Base-by-base conservation (phyloP, 805 yeast genomes). In the Wickerhamomyces strasburgensis region DNA sequence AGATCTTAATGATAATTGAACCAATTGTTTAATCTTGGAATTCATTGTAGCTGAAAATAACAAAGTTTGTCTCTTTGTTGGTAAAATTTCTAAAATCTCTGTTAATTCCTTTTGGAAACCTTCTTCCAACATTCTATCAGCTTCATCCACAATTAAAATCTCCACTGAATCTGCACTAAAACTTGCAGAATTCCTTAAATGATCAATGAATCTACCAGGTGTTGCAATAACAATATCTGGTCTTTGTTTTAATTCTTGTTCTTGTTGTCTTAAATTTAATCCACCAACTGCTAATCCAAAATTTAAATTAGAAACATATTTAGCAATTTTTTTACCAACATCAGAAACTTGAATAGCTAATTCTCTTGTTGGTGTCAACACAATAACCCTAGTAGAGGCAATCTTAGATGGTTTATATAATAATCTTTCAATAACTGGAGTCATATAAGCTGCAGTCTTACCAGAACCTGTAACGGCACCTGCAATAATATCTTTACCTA, bases 381-480 rank as follows among this genome's bases (percentile, higher is more conserved):
- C 85, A 29, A 93, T 73, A 14, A 93, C 98, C 58, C 97, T 75
- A 2, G 98, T 89, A 1, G 94, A 75, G 1, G 96, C 82, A 5
- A 84, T 65, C 53, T 84, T 84, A 37, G 85, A 72, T 10, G 98
- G 96, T 51, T 93, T 85, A 64, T 81, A 90, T 21, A 93, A 64
- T 25, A 93, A 68, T 64, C 99, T 79, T 64, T 93, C 98, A 43
- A 93, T 77, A 31, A 89, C 86, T 11, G 98, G 98, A 38, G 93
- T 84, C 82, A 93, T 80, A 58, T 87, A 93, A 1, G 99, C 99
- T 3, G 97, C 98, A 17, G 99, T 93, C 61, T 93, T 93, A 74
- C 99, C 99, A 15, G 98, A 90, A 67, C 99, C 99, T 5, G 99
- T 93, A 17, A 86, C 96, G 25, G 99, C 99, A 69, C 98, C 98